A percentile compares a stretch with the other conserved stretches of the same genome.
Conservation (phyloP, 2,329 filamentous ascomycete species). For the Neonectria sp. region DNA sequence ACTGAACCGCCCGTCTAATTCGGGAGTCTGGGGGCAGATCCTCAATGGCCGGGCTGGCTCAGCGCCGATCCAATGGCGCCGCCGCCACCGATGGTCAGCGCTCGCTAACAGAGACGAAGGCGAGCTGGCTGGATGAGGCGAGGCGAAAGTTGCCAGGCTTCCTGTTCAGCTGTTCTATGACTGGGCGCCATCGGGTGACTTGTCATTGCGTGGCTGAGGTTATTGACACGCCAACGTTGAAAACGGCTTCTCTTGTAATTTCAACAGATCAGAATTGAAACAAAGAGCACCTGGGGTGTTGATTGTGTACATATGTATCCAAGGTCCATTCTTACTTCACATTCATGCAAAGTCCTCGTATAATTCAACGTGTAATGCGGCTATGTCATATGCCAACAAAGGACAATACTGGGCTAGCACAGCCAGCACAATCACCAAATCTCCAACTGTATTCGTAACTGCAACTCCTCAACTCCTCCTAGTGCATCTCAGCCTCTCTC, state of each 20-base stretch:
- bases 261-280: not conserved
- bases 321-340: no score
- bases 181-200: not conserved
- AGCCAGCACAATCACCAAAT: no score
- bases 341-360: no score
- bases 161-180: not conserved
- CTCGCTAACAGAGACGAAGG: not conserved
- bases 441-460: not conserved
- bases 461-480: not conserved
- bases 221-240: not conserved
- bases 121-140: not conserved
- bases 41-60: not conserved
- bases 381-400: no score
- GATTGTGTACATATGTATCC: not conserved
- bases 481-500: not conserved
- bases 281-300: not conserved
- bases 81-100: not conserved
- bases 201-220: not conserved
- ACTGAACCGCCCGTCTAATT: slow-evolving; percentile 5
- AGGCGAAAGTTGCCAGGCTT: slow-evolving; percentile 1
- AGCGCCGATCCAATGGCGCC: not conserved
- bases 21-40: not conserved
- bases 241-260: not conserved
- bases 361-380: no score
- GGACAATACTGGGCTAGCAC: no score